phyloP scores from a whole-genome alignment of 257 asterid genomes.

The Fraxinus cuspidata region DNA sequence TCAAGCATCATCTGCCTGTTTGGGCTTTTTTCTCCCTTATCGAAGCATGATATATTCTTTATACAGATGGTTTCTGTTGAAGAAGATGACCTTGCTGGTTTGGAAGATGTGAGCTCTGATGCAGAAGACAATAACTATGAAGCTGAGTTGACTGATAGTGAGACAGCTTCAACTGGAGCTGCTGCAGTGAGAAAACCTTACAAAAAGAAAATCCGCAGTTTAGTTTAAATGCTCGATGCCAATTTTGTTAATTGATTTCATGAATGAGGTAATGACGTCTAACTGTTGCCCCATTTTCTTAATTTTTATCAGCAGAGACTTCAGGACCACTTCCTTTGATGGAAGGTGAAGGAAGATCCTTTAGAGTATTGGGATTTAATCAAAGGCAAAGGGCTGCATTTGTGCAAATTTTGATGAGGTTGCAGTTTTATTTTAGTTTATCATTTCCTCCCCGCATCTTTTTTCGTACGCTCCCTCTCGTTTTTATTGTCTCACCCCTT shows the following conservation, averaged over 20 bases:
- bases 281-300: slow-evolving; percentile 22
- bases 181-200: slow-evolving; percentile 56
- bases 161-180: slow-evolving; percentile 64
- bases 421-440: slow-evolving; percentile 21
- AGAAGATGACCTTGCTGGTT: slow-evolving; percentile 95
- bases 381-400: slow-evolving; percentile 83
- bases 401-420: slow-evolving; percentile 94
- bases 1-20: background rate
- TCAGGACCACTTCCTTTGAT: slow-evolving; percentile 77
- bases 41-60: slow-evolving; percentile 23
- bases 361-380: slow-evolving; percentile 84
- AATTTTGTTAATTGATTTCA: slow-evolving; percentile 3
- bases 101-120: slow-evolving; percentile 91
- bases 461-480: slow-evolving; percentile 12
- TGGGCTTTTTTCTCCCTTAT: background rate
- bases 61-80: slow-evolving; percentile 91
- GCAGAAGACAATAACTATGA: slow-evolving; percentile 94
- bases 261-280: slow-evolving; percentile 9
- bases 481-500: background rate
- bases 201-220: slow-evolving; percentile 77
- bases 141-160: slow-evolving; percentile 85
- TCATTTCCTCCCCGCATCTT: slow-evolving; percentile 10
- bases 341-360: slow-evolving; percentile 95
- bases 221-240: slow-evolving; percentile 26
- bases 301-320: slow-evolving; percentile 49